Evolutionary conservation across 2,329 filamentous ascomycete genomes (phyloP).

Genomic region (Neopestalotiopsis sp.): DNA sequence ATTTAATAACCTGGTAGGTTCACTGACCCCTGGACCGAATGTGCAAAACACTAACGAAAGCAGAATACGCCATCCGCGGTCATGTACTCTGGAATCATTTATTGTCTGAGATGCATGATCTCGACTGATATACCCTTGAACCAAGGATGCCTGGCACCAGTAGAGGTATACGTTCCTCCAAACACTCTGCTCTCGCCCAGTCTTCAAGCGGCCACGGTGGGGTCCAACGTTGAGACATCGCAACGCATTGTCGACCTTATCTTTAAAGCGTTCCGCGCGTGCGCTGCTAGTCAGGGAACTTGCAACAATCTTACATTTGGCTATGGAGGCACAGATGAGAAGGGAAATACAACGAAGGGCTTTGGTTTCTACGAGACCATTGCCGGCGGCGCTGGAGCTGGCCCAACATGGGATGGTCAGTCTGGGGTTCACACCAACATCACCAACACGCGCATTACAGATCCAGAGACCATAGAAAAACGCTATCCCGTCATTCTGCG

Average conservation of each 20-base stretch:
- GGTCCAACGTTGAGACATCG: constrained; percentile 22
- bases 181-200: constrained; percentile 37
- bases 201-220: constrained; percentile 22
- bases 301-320: constrained; percentile 63
- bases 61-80: constrained; percentile 31
- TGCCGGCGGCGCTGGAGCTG: constrained; percentile 70
- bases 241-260: constrained; percentile 20
- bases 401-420: constrained; percentile 68
- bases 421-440: constrained; percentile 74
- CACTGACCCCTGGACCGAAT: background rate
- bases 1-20: constrained; percentile 27
- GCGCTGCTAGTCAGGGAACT: constrained; percentile 37
- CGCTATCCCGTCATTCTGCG: constrained; percentile 71
- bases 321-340: constrained; percentile 27
- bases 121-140: constrained; percentile 76
- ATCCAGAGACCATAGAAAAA: constrained; percentile 72
- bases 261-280: constrained; percentile 21
- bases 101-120: constrained; percentile 63
- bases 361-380: constrained; percentile 82
- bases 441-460: constrained; percentile 77
- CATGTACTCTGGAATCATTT: constrained; percentile 34
- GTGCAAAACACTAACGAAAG: background rate
- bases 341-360: constrained; percentile 41
- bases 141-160: constrained; percentile 65
- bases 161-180: constrained; percentile 24